These are phyloP conservation scores for Mortierella sp. DNA, from an alignment of 371 early-diverging fungal species.

Conservation along the genomic window DNA sequence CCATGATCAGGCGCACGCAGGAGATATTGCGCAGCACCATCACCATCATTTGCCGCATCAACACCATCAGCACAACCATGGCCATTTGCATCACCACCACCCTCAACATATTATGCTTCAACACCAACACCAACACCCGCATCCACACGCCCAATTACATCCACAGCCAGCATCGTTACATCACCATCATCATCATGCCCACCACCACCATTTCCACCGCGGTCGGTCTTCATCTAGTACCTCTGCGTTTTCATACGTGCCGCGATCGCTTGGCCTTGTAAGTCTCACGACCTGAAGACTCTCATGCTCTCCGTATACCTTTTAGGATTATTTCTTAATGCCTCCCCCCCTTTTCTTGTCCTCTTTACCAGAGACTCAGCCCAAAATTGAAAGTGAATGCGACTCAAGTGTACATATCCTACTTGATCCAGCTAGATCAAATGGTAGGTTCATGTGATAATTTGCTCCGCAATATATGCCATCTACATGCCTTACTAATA, in stretches of 20 bases:
- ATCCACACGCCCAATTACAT: conserved; percentile 23
- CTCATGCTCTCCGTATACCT: not conserved
- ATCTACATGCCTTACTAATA: not conserved
- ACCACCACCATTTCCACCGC: conserved; percentile 41
- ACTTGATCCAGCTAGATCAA: conserved; percentile 54
- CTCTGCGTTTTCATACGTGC: conserved; percentile 51
- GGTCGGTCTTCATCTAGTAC: conserved; percentile 12
- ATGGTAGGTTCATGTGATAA: conserved; percentile 26
- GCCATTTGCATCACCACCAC: conserved; percentile 12
- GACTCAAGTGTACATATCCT: conserved; percentile 54
- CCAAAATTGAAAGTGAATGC: conserved; percentile 54
- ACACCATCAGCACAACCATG: conserved; percentile 7
- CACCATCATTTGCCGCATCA: conserved; percentile 8
- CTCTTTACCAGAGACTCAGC: conserved; percentile 34
- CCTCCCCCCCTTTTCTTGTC: not conserved
- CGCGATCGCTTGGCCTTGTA: conserved; percentile 44
- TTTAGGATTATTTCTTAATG: not conserved
- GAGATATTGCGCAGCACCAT: not conserved
- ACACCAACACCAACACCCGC: conserved; percentile 12
- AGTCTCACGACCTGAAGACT: not conserved
- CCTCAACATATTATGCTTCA: conserved; percentile 15
- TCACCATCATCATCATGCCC: conserved; percentile 41
- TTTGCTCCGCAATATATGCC: conserved; percentile 2
- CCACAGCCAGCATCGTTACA: conserved; percentile 7
- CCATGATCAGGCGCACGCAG: conserved; percentile 3